Base-by-base conservation (phyloP, 805 yeast species). In the Schwanniomyces sp. region DNA sequence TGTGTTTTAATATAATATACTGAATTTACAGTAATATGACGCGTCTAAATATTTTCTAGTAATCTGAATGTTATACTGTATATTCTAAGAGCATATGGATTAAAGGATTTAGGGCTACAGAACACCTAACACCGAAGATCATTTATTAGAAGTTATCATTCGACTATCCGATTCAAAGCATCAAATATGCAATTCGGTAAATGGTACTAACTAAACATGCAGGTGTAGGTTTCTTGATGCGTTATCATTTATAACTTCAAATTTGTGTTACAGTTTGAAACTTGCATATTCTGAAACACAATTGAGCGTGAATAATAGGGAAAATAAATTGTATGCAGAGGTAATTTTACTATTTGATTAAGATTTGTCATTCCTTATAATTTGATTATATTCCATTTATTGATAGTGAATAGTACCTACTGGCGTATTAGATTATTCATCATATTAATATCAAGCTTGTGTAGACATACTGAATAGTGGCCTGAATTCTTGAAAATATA, bases 281-380 rank as follows among this genome's bases (percentile, higher is more conserved):
- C 40, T 37, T 21, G 40, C 40, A 37, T 18, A 37, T 32, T 18
- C 40, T 37, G 40, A 37, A 37, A 37, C 40, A 37, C 14, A 21
- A 18, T 37, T 24, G 16, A 21, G 40, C 27, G 40, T 37, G 25
- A 7, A 21, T 11, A 37, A 9, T 21, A 37, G 11, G 9, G 16
- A 12, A 21, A 24, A 12, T 21, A 5, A 37, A 37, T 37, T 37
- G 27, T 37, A 37, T 37, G 40, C 40, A 37, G 40, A 37, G 18
- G 18, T 7, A 17, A 21, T 24, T 24, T 37, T 37, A 21, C 40
- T 5, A 18, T 5, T 21, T 6, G 16, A 14, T 18, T 9, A 37
- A 11, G 40, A 37, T 21, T 21, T 37, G 27, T 32, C 11, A 7
- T 14, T 29, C 12, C 21, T 32, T 32, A 32, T 32, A 32, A 14